Conservation (phyloP, 176 grass and related monocot genomes). For the Cenchrus fungigraminus region DNA sequence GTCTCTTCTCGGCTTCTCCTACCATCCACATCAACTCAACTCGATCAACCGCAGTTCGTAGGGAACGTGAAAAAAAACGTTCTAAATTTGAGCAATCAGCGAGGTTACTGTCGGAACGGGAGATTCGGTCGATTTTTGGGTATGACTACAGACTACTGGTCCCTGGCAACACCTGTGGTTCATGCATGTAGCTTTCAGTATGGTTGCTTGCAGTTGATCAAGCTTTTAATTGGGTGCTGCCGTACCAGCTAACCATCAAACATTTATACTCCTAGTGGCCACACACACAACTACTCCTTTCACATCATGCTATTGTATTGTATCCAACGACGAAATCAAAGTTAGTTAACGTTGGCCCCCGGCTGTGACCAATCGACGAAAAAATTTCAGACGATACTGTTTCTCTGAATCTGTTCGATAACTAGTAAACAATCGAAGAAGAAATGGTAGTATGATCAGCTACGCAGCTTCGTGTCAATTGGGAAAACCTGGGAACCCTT, state of each 20-base stretch:
- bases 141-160: neutral
- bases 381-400: no score
- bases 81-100: neutral
- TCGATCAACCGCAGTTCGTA: neutral
- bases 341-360: no score
- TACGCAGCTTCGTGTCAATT: neutral
- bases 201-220: neutral
- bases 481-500: neutral
- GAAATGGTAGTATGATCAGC: neutral
- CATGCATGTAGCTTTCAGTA: neutral
- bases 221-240: neutral
- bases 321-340: no score
- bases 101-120: neutral
- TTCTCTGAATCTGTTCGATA: neutral
- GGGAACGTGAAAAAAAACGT: neutral
- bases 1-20: neutral
- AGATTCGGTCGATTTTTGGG: neutral
- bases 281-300: neutral
- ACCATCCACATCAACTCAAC: neutral
- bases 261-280: slow-evolving; percentile 24
- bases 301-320: neutral
- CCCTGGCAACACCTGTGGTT: neutral
- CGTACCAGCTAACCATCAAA: neutral
- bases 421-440: neutral
- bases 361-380: no score